phyloP scores from a whole-genome alignment of 202 grass and related monocot species.

The Carex arenaria region DNA sequence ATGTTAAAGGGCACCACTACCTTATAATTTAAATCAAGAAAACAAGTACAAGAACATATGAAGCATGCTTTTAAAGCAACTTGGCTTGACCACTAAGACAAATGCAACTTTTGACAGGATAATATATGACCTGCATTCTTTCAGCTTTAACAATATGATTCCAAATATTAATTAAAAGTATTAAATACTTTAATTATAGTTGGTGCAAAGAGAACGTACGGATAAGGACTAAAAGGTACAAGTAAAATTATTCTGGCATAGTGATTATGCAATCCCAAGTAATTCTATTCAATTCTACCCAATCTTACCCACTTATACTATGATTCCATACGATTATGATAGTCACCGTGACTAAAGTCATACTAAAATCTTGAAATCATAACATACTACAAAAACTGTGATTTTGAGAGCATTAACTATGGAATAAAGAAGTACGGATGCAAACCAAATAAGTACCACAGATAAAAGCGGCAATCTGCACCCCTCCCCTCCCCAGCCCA shows the following conservation, averaged over 20 bases:
- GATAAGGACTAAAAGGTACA: neutral
- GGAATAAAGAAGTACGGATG: neutral
- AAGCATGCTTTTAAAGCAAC: too few relatives aligned
- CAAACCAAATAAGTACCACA: neutral
- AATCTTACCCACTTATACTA: neutral
- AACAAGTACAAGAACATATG: too few relatives aligned
- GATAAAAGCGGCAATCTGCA: neutral
- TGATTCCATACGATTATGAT: neutral
- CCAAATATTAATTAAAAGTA: neutral
- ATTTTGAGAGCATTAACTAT: neutral
- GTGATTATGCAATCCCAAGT: neutral
- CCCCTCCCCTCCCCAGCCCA: neutral
- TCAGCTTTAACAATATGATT: neutral
- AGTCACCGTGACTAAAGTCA: neutral
- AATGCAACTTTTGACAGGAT: neutral
- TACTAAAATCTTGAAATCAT: neutral
- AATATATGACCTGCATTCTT: neutral
- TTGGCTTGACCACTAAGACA: neutral
- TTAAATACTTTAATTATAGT: neutral
- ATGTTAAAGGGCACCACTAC: too few relatives aligned
- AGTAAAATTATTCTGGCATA: neutral
- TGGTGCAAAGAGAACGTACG: neutral
- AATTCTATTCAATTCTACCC: neutral
- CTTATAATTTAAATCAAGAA: too few relatives aligned
- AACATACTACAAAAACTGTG: neutral